Conservation (phyloP, 306 rosid species). For the Trichosanthes truncata region DNA sequence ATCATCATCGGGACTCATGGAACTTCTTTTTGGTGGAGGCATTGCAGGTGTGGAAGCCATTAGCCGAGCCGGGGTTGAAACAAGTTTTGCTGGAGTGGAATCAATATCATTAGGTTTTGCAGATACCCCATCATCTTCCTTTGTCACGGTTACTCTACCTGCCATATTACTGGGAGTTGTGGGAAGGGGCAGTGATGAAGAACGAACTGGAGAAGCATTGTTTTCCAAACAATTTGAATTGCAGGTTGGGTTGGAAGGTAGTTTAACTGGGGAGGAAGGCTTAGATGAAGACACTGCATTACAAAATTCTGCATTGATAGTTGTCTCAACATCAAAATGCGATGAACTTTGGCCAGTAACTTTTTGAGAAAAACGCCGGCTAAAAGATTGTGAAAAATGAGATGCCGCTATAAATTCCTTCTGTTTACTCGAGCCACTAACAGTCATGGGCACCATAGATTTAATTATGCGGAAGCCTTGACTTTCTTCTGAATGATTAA, state of each 20-base stretch:
- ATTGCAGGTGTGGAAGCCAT: constrained; percentile 60
- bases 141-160: constrained; percentile 11
- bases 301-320: not conserved
- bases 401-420: constrained; percentile 32
- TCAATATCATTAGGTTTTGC: constrained; percentile 4
- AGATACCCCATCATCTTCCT: constrained; percentile 21
- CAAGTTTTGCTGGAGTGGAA: constrained; percentile 45
- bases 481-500: constrained; percentile 10
- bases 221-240: not conserved
- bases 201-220: constrained; percentile 15
- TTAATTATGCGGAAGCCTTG: constrained; percentile 2
- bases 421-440: constrained; percentile 16
- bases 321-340: constrained; percentile 19
- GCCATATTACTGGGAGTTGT: constrained; percentile 38
- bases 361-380: constrained; percentile 33
- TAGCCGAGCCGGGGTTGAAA: constrained; percentile 41
- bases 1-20: constrained; percentile 44
- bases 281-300: constrained; percentile 13
- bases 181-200: constrained; percentile 6
- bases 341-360: constrained; percentile 7
- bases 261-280: constrained; percentile 12
- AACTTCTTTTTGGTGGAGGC: constrained; percentile 36
- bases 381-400: constrained; percentile 39
- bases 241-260: constrained; percentile 7
- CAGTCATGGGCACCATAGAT: constrained; percentile 1